Base-by-base conservation (phyloP, 2,329 filamentous ascomycete genomes). In the Colletotrichum ledebouriae region DNA sequence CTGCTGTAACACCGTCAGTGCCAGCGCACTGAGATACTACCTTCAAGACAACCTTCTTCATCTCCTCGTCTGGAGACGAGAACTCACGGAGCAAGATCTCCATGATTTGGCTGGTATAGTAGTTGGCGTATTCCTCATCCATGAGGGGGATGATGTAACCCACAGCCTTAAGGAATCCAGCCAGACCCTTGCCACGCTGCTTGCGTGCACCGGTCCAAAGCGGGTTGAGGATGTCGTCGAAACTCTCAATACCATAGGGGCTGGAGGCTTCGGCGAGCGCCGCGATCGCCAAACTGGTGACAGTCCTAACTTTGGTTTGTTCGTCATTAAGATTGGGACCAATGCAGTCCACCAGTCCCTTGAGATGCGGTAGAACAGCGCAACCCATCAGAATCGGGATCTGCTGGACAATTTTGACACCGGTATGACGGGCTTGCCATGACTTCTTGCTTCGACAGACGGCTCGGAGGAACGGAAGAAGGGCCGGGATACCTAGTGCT, bases 41-140 rank as follows among this genome's bases (percentile, higher is more conserved):
- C 81, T 98, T 98, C 67, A 99, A 84, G 7, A 99, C 96, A 1
- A 99, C 96, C 83, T 99, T 99, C 83, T 98, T 99, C 96, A 99
- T 99, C 80, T 99, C 96, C 80, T 99, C 96, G 73, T 99, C 96
- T 0, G 96, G 96, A 0, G 95, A 98, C 6, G 94, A 92, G 76
- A 99, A 99, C 77, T 99, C 96, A 75, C 96, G 90, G 34, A 98
- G 88, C 13, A 99, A 84, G 75, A 98, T 98, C 79, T 98, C 96
- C 95, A 99, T 98, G 75, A 99, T 98, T 79, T 99, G 94, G 73
- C 90, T 93, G 9, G 96, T 98, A 77, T 99, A 99, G 82, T 99
- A 99, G 78, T 98, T 98, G 80, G 96, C 95, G 78, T 98, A 98
- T 77, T 99, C 96, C 80, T 99, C 96, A 82, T 99, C 96, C 96